Conservation (phyloP, 1,139 yeast species). For the Hansenula anomala region DNA sequence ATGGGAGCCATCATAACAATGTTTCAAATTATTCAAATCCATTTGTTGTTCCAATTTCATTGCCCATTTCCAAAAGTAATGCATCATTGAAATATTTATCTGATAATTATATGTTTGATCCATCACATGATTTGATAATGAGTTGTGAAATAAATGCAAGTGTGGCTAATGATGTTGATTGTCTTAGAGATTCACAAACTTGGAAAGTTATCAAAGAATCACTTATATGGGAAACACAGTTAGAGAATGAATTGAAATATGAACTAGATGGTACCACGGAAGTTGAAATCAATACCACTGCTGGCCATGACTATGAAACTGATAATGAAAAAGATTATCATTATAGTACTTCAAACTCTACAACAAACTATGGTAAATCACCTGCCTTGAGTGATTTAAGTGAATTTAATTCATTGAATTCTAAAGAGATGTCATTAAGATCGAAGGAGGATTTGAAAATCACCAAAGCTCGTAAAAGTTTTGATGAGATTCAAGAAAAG, state of each 20-base stretch:
- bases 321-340: conserved; percentile 12
- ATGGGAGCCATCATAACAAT: conserved; percentile 5
- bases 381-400: conserved; percentile 22
- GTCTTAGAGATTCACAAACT: conserved; percentile 57
- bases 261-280: not conserved
- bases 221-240: conserved; percentile 39
- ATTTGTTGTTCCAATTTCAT: conserved; percentile 19
- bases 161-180: conserved; percentile 49
- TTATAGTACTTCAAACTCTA: conserved; percentile 22
- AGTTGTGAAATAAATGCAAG: conserved; percentile 44
- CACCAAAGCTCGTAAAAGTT: conserved; percentile 5
- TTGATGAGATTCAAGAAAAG: conserved; percentile 14
- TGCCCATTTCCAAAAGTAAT: conserved; percentile 25
- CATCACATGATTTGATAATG: conserved; percentile 12
- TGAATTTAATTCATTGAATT: conserved; percentile 16
- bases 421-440: conserved; percentile 6
- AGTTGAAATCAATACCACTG: not conserved
- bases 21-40: conserved; percentile 13
- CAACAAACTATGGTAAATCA: conserved; percentile 20
- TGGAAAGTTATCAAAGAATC: conserved; percentile 65
- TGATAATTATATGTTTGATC: conserved; percentile 23
- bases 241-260: conserved; percentile 12
- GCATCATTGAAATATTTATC: conserved; percentile 24
- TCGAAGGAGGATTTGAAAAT: conserved; percentile 6
- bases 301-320: not conserved